Evolutionary conservation across 176 grass and related monocot species (phyloP), one percentile per base, ranked within the genome.

Genomic region (Alloteropsis semialata): DNA sequence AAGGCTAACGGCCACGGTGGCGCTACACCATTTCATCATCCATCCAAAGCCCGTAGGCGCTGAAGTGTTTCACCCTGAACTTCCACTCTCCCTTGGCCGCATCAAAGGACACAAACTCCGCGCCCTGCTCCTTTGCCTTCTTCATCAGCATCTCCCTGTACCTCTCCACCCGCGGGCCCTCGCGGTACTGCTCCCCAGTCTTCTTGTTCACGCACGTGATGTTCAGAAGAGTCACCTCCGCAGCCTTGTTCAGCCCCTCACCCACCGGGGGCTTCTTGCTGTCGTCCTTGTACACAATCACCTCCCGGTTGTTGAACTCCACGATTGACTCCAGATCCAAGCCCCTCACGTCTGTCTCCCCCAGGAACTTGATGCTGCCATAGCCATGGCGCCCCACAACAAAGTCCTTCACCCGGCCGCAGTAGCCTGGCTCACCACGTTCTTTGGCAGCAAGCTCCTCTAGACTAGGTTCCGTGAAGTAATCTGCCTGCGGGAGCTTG

Each of bases 51-150:
- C 72, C 78, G 5, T 85, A 89, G 45, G 88, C 84, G 67, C 86
- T 94, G 86, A 86, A 98, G 71, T 98, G 88, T 78, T 93, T 77
- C 49, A 98, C 95, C 82, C 86, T 95, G 88, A 95, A 98, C 51
- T 95, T 95, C 95, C 95, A 98, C 86, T 91, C 96, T 1, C 88
- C 96, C 83, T 90, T 89, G 72, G 19, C 77, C 10, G 87, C 57
- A 3, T 91, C 84, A 9, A 89, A 95, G 2, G 96, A 91, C 18
- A 95, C 27, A 39, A 98, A 95, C 50, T 98, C 78, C 1, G 92
- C 92, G 0, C 88, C 96, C 84, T 98, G 92, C 71, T 98, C 78
- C 74, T 87, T 55, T 1, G 86, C 76, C 72, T 93, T 98, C 78
- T 62, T 82, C 59, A 76, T 72, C 71, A 98, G 83, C 84, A 90